Conservation (phyloP, 176 grass and related monocot genomes). For the Carex scoparia region DNA sequence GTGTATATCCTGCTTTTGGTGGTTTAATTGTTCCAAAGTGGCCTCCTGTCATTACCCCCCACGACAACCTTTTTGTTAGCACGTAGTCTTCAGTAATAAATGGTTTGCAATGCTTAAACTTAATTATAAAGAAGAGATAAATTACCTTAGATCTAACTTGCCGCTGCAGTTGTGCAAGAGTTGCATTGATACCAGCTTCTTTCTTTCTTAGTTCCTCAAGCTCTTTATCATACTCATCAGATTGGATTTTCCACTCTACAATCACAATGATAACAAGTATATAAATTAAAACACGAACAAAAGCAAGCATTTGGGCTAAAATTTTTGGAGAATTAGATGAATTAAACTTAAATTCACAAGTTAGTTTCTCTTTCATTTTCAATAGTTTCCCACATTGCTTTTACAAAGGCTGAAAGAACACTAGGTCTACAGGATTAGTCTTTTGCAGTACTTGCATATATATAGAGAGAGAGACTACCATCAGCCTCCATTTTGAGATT, state of each 20-base stretch:
- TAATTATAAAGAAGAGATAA: constrained; percentile 19
- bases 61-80: background rate
- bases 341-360: background rate
- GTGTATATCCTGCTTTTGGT: constrained; percentile 53
- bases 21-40: constrained; percentile 53
- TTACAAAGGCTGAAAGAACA: background rate
- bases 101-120: background rate
- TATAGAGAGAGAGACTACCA: constrained; percentile 38
- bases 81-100: background rate
- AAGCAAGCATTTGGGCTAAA: background rate
- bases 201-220: constrained; percentile 83
- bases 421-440: background rate
- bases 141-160: constrained; percentile 79
- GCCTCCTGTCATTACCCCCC: constrained; percentile 51
- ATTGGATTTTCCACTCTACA: constrained; percentile 90
- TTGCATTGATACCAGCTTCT: constrained; percentile 50
- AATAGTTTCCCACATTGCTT: background rate
- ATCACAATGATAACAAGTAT: constrained; percentile 12
- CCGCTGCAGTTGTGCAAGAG: constrained; percentile 59
- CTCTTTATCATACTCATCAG: constrained; percentile 74
- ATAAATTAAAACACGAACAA: background rate
- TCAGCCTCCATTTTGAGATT: constrained; percentile 72
- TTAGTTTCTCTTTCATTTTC: background rate
- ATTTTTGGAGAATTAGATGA: background rate
- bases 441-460: background rate